Conservation (phyloP, 108 stramenopile species). For the Nitzschia sp. region DNA sequence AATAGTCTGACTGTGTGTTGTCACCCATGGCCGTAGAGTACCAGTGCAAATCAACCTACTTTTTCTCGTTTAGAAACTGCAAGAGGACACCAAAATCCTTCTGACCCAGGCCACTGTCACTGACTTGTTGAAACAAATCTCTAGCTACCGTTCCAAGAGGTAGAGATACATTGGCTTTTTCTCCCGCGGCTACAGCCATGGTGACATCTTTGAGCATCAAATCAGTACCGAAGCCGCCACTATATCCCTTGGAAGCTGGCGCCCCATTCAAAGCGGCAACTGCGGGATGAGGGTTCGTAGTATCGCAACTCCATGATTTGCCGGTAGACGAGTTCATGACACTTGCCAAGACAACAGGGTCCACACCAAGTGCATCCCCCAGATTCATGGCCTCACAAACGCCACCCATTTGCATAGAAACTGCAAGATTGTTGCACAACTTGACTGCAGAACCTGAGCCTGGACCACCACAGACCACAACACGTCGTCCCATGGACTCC, state of each 20-base stretch:
- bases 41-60: neutral
- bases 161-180: conserved; percentile 51
- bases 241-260: conserved; percentile 65
- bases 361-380: conserved; percentile 85
- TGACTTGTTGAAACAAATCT: conserved; percentile 62
- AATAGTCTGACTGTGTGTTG: no score
- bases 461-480: conserved; percentile 75
- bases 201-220: conserved; percentile 87
- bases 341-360: conserved; percentile 78
- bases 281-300: conserved; percentile 89
- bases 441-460: conserved; percentile 87
- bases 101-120: conserved; percentile 46
- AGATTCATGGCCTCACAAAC: conserved; percentile 93
- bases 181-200: conserved; percentile 70
- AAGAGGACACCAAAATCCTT: conserved; percentile 80
- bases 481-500: conserved; percentile 72
- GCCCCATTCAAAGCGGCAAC: conserved; percentile 46
- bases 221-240: conserved; percentile 73
- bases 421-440: conserved; percentile 92
- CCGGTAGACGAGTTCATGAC: conserved; percentile 93
- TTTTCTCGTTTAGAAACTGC: conserved; percentile 53
- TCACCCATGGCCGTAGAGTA: no score
- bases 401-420: conserved; percentile 91
- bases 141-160: conserved; percentile 58
- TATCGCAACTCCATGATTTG: conserved; percentile 90